Evolutionary conservation across 257 asterid genomes (phyloP), one percentile per base, ranked within the genome.

Genomic region (Lycium barbarum): DNA sequence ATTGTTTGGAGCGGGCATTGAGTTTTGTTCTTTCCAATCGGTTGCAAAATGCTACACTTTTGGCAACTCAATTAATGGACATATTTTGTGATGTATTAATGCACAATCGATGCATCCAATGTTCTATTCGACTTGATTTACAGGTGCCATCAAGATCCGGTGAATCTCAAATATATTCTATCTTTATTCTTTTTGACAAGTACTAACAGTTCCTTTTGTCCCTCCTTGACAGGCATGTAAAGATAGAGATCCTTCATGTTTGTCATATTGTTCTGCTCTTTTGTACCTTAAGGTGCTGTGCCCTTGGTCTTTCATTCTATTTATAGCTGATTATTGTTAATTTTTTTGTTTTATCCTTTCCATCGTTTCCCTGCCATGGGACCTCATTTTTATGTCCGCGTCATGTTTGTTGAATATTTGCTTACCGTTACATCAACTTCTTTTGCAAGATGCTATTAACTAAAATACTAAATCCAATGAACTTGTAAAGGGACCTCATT

Each of bases 171-270:
- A 7, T 33, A 51, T 8, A 76, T 76, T 26, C 82, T 51, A 53
- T 26, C 43, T 51, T 74, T 49, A 26, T 76, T 51, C 63, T 26
- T 51, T 51, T 22, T 76, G 82, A 53, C 81, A 76, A 76, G 45
- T 51, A 26, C 47, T 76, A 53, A 76, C 62, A 51, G 47, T 76
- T 12, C 51, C 63, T 73, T 54, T 68, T 68, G 67, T 49, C 81
- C 54, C 9, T 70, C 47, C 73, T 84, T 83, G 63, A 43, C 82
- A 89, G 91, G 90, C 92, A 53, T 88, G 87, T 65, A 88, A 88
- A 82, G 91, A 90, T 33, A 84, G 92, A 79, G 92, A 90, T 81
- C 92, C 92, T 72, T 84, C 92, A 65, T 90, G 92, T 84, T 88
- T 86, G 87, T 90, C 92, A 33, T 90, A 90, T 62, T 88, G 86